These are phyloP conservation scores for Blastocystis sp. DNA, from an alignment of 352 stramenopile species.

Conservation along the genomic window DNA sequence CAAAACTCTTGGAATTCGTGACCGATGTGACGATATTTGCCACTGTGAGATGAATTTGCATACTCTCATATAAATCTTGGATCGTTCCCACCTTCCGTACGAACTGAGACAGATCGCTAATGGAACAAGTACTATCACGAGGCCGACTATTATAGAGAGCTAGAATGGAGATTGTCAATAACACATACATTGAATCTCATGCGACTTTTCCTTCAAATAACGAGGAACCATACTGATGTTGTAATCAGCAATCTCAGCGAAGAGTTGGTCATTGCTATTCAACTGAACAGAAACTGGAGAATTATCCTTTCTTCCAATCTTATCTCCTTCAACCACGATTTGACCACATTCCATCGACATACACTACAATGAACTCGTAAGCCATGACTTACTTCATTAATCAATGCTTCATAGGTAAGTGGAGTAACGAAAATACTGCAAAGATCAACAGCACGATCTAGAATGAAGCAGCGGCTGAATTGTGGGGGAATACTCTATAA, in stretches of 20 bases:
- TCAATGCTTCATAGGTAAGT: constrained; percentile 52
- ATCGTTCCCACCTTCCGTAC: constrained; percentile 46
- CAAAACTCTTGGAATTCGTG: constrained; percentile 11
- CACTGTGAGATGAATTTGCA: constrained; percentile 42
- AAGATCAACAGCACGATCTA: constrained; percentile 47
- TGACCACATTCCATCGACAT: constrained; percentile 20
- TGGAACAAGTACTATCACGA: neutral
- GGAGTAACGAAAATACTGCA: constrained; percentile 21
- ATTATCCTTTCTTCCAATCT: constrained; percentile 29
- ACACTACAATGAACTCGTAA: neutral
- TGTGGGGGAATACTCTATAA: neutral
- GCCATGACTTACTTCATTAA: constrained; percentile 18
- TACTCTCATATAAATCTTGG: constrained; percentile 11
- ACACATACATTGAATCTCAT: constrained; percentile 8
- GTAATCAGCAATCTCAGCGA: constrained; percentile 15
- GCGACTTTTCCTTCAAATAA: constrained; percentile 35
- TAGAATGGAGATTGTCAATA: neutral
- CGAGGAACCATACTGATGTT: constrained; percentile 56
- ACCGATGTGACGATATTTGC: constrained; percentile 2
- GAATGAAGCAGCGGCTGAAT: neutral
- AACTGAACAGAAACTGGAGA: neutral
- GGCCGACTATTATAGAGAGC: constrained; percentile 28
- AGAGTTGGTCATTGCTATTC: constrained; percentile 47
- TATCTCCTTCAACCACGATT: neutral
- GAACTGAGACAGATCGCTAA: constrained; percentile 28